Percentiles rank a stretch among this genome's conserved stretches.
Evolutionary conservation across 2,329 filamentous ascomycete species (phyloP).

Genomic region (Phyllosticta paracitricarpa): DNA sequence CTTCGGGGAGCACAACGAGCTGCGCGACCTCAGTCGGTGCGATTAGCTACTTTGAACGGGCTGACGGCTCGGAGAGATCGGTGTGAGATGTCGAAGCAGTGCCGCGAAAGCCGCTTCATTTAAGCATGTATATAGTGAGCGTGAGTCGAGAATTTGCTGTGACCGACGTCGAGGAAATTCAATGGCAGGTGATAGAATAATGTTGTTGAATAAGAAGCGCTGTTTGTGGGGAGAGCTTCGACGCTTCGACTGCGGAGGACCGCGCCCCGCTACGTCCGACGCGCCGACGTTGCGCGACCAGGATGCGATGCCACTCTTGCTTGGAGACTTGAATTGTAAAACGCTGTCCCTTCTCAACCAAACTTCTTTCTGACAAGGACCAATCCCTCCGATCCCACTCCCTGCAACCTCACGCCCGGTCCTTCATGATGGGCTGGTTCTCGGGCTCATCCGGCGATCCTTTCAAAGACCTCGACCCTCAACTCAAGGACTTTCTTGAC

Average conservation of each 20-base stretch:
- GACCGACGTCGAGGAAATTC: background rate
- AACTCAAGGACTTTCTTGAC: constrained; percentile 73
- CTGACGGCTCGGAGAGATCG: constrained; percentile 11
- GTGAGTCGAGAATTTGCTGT: background rate
- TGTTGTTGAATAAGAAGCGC: background rate
- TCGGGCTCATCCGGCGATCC: constrained; percentile 52
- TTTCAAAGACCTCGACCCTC: constrained; percentile 67
- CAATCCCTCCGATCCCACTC: background rate
- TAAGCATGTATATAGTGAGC: background rate
- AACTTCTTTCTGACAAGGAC: background rate
- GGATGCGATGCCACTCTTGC: background rate
- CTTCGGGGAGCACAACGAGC: constrained; percentile 34
- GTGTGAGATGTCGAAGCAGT: background rate
- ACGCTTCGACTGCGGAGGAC: background rate
- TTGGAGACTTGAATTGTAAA: background rate
- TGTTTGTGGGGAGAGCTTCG: background rate
- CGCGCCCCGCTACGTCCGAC: background rate
- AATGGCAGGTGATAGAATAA: background rate
- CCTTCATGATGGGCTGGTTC: constrained; percentile 50
- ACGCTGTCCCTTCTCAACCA: background rate
- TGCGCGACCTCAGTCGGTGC: constrained; percentile 47
- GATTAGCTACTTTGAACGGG: constrained; percentile 46
- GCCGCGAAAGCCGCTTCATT: background rate
- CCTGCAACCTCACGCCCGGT: background rate
- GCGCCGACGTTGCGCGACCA: background rate